These are phyloP conservation scores for Phytophthora tentaculata DNA, from an alignment of 352 stramenopile genomes.

Conservation along the genomic window DNA sequence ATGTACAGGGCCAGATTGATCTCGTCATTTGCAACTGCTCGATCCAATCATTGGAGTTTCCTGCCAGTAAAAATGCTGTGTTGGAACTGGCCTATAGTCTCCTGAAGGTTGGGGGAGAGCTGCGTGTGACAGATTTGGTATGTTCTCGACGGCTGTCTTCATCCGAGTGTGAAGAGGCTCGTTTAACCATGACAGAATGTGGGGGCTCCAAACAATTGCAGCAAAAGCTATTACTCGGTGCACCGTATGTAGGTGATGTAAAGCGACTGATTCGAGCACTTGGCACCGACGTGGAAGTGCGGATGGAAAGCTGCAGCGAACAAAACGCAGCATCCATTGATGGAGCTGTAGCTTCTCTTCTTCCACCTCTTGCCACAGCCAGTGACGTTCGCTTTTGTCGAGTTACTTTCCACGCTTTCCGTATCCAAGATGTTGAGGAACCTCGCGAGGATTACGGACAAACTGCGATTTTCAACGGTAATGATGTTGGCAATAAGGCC, in stretches of 20 bases:
- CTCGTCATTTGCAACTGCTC: slow-evolving; percentile 62
- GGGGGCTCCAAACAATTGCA: slow-evolving; percentile 16
- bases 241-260: slow-evolving; percentile 58
- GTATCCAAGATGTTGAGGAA: slow-evolving; percentile 47
- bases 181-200: slow-evolving; percentile 19
- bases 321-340: slow-evolving; percentile 25
- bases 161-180: slow-evolving; percentile 26
- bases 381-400: slow-evolving; percentile 28
- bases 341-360: slow-evolving; percentile 20
- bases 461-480: slow-evolving; percentile 45
- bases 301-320: slow-evolving; percentile 23
- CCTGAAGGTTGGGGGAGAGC: slow-evolving; percentile 57
- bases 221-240: slow-evolving; percentile 30
- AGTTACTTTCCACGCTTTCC: slow-evolving; percentile 50
- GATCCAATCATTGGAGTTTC: slow-evolving; percentile 39
- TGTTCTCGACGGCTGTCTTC: slow-evolving; percentile 36
- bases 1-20: slow-evolving; percentile 22
- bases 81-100: slow-evolving; percentile 43
- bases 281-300: slow-evolving; percentile 26
- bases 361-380: slow-evolving; percentile 12
- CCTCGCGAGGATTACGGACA: slow-evolving; percentile 67
- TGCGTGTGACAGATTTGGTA: slow-evolving; percentile 40
- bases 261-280: slow-evolving; percentile 45
- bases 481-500: slow-evolving; percentile 1
- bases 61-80: slow-evolving; percentile 34